Evolutionary conservation across 1,284 basidiomycete species (phyloP).

Genomic region (Phellinidium pouzarii): DNA sequence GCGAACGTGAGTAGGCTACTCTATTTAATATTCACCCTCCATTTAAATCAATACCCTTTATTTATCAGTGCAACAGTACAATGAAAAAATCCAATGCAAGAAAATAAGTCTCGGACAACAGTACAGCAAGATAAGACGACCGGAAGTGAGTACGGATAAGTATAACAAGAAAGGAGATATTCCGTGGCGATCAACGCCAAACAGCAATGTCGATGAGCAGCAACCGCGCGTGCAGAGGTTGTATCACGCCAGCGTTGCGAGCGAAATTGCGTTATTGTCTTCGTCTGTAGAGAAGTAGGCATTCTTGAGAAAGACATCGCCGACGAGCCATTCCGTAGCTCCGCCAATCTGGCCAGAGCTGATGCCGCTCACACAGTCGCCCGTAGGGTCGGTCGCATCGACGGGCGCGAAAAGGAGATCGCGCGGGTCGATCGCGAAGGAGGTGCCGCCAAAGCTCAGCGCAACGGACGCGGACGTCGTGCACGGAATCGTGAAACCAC

Average conservation of each 20-base stretch:
- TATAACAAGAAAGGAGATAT: not conserved
- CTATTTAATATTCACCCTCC: no score
- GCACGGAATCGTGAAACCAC: constrained; percentile 76
- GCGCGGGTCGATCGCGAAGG: constrained; percentile 59
- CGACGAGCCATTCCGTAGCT: constrained; percentile 68
- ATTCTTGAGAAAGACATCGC: constrained; percentile 74
- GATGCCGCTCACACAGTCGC: constrained; percentile 73
- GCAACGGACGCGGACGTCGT: constrained; percentile 58
- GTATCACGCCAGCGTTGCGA: constrained; percentile 49
- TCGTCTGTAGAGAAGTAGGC: constrained; percentile 74
- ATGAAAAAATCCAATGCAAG: no score
- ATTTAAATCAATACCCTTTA: not conserved
- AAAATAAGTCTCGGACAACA: not conserved
- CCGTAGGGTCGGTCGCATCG: constrained; percentile 50
- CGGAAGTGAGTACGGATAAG: not conserved
- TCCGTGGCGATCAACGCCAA: not conserved
- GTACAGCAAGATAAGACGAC: not conserved
- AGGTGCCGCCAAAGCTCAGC: constrained; percentile 57
- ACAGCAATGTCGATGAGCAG: not conserved
- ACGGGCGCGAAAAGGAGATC: constrained; percentile 71
- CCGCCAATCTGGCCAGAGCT: constrained; percentile 56
- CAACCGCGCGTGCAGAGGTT: not conserved
- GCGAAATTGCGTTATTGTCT: constrained; percentile 58
- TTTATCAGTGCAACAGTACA: not conserved
- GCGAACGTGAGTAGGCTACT: no score